Evolutionary conservation across 331 rosid species (phyloP).

Genomic region (Cydonia oblonga): DNA sequence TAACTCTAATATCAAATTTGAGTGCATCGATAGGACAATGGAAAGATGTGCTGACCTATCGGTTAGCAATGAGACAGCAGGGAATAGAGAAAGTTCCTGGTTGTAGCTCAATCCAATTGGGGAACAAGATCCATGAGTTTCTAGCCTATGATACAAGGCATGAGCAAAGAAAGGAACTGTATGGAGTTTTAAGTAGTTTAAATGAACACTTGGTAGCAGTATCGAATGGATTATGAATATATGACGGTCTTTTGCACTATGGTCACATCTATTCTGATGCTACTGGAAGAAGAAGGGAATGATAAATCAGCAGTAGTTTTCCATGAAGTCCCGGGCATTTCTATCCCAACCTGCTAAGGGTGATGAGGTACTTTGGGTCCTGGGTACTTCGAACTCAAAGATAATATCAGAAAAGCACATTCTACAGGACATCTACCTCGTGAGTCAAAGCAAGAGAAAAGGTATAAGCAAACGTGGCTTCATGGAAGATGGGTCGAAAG

Average conservation of each 20-base stretch:
- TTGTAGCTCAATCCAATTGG: constrained; percentile 27
- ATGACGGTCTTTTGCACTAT: neutral
- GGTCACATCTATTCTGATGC: neutral
- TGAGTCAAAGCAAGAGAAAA: neutral
- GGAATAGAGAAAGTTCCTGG: constrained; percentile 28
- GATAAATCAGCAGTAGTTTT: neutral
- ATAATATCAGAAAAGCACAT: neutral
- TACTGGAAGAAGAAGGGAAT: neutral
- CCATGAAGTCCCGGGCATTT: neutral
- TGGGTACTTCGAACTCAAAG: neutral
- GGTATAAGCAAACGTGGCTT: neutral
- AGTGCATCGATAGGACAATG: constrained; percentile 27
- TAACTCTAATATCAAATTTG: constrained; percentile 22
- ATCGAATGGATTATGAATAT: neutral
- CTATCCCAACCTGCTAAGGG: neutral
- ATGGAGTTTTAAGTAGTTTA: constrained; percentile 5
- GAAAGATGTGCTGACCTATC: constrained; percentile 13
- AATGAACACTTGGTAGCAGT: constrained; percentile 9
- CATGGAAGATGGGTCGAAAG: neutral
- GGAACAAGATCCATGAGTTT: constrained; percentile 20
- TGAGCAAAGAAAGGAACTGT: constrained; percentile 11
- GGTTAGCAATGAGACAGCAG: constrained; percentile 21
- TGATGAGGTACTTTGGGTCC: neutral
- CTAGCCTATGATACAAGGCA: constrained; percentile 19
- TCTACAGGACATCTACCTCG: neutral